A percentile compares a stretch with the other conserved stretches of the same genome.
Conservation (phyloP, 108 stramenopile species). For the Pseudonitzschia delicatissima region DNA sequence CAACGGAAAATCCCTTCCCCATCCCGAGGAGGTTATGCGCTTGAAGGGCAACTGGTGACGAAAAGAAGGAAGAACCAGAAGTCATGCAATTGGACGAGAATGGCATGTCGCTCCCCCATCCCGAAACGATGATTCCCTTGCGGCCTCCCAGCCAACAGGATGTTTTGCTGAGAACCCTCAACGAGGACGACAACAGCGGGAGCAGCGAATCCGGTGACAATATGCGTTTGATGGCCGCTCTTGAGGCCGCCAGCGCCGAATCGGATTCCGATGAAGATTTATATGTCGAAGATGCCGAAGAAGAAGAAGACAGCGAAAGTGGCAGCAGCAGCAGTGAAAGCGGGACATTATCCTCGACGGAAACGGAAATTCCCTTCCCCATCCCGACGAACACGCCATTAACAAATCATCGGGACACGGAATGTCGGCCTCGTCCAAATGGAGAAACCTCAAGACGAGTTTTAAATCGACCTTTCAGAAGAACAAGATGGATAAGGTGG, state of each 20-base stretch:
- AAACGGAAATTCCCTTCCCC: background rate
- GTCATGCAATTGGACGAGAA: background rate
- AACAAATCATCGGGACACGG: background rate
- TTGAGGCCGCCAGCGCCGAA: too few species aligned
- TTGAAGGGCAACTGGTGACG: background rate
- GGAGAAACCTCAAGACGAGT: background rate
- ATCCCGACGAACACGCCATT: background rate
- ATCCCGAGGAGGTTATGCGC: background rate
- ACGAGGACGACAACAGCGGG: too few species aligned
- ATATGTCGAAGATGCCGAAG: background rate
- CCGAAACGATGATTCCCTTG: background rate
- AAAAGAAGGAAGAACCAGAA: background rate
- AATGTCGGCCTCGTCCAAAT: background rate
- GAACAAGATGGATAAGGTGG: too few species aligned
- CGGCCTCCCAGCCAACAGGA: too few species aligned
- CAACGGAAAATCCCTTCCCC: slow-evolving; percentile 2
- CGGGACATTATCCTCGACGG: background rate
- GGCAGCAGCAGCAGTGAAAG: background rate
- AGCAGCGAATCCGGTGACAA: too few species aligned
- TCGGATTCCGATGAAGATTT: too few species aligned
- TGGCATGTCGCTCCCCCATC: background rate
- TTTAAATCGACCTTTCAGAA: too few species aligned
- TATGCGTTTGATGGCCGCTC: too few species aligned
- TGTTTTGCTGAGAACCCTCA: too few species aligned
- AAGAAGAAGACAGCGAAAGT: background rate